Evolutionary conservation across 345 rosid genomes (phyloP).

Genomic region (Hypericum androsaemum): DNA sequence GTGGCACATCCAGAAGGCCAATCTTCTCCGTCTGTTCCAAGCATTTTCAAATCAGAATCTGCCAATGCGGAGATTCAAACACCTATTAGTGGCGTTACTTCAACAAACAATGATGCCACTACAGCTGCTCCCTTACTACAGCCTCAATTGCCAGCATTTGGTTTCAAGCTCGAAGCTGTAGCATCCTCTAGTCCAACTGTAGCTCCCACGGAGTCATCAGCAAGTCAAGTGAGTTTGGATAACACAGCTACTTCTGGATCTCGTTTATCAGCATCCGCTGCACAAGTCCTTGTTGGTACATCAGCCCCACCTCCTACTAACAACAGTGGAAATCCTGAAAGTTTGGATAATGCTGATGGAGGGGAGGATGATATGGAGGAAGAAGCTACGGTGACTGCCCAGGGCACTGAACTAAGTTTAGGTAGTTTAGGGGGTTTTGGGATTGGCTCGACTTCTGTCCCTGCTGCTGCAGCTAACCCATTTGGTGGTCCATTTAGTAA

Average conservation of each 20-base stretch:
- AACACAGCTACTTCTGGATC: constrained; percentile 27
- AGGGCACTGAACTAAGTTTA: constrained; percentile 47
- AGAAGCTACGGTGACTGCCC: constrained; percentile 70
- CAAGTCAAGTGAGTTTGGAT: constrained; percentile 26
- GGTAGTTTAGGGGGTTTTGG: constrained; percentile 66
- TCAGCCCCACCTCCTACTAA: constrained; percentile 27
- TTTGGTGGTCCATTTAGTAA: constrained; percentile 67
- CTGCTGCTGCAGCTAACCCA: constrained; percentile 42
- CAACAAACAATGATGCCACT: constrained; percentile 22
- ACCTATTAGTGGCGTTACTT: constrained; percentile 14
- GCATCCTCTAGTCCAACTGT: constrained; percentile 28
- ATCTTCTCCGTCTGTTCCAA: neutral
- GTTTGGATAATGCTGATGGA: constrained; percentile 29
- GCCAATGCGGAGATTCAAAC: constrained; percentile 30
- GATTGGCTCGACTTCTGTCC: constrained; percentile 47
- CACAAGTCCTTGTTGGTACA: constrained; percentile 22
- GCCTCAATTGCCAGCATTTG: constrained; percentile 22
- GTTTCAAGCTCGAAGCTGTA: constrained; percentile 33
- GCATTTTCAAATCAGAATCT: constrained; percentile 20
- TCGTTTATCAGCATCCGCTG: constrained; percentile 20
- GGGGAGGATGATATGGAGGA: constrained; percentile 99
- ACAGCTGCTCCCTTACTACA: constrained; percentile 22
- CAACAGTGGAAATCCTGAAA: constrained; percentile 32
- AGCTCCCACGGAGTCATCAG: constrained; percentile 29
- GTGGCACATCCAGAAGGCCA: neutral